Base-by-base conservation (phyloP, 2,329 filamentous ascomycete genomes). In the Pseudogymnoascus sp. region DNA sequence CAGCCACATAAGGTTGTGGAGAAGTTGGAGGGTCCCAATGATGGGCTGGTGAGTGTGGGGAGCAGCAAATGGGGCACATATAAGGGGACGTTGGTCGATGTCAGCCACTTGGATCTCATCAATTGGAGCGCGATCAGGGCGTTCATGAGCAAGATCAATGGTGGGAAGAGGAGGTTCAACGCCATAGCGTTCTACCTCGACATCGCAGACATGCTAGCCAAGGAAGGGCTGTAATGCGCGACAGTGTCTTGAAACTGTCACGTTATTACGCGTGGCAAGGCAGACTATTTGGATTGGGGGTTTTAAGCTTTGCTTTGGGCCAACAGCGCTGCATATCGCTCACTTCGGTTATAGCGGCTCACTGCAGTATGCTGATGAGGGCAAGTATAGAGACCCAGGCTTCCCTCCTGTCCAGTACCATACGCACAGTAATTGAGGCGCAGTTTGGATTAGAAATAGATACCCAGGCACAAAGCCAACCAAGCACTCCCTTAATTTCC, bases 181-280 rank as follows among this genome's bases (percentile, higher is more conserved):
- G 85, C 85, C 2, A 80, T 88, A 63, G 85, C 85, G 0, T 87
- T 88, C 68, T 88, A 88, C 67, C 77, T 88, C 2, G 84, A 81
- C 63, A 84, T 88, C 68, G 81, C 81, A 9, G 83, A 90, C 69
- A 90, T 89, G 87, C 75, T 91, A 59, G 85, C 88, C 2, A 87
- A 86, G 68, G 86, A 90, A 70, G 85, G 83, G 2, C 59, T 73
- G 29, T 73, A 33, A 66, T 17, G 48, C 15, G 15, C 15, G 9
- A 15, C 29, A 8, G 29, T 55, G 44, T n/a, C 8, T 10, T 55
- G 29, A 33, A 55, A 55, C 48, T 33, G 48, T 55, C 48, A 55
- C 48, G 48, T 55, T 55, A 33, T 55, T 55, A 55, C 48, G 29
- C 48, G 48, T 33, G 48, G 48, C 48, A 55, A 55, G 48, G 48